Base-by-base conservation (phyloP, 768 basidiomycete species). In the Pholiota conissans region DNA sequence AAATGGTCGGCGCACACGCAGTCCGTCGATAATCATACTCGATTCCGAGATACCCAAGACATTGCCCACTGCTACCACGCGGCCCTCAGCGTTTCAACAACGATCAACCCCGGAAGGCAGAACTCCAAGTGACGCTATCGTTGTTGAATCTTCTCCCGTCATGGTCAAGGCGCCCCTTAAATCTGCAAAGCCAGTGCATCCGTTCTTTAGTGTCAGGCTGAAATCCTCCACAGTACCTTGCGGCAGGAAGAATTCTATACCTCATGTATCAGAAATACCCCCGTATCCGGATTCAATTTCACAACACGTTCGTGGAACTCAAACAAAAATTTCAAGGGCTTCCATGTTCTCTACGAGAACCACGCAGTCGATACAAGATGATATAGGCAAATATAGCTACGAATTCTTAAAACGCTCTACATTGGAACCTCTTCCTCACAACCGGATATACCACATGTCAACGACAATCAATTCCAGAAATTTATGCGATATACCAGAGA, bases 291-390 rank as follows among this genome's bases (percentile, higher is more conserved):
- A 74, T 61, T 63, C 63, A 46, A 70, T 73, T 22, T 74, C 72
- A 14, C 87, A 88, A 65, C 89, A 90, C 71, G 77, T 87, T 61
- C 83, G 79, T 61, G 87, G 86, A 32, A 68, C 73, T 16, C 86
- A 88, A 65, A 78, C 70, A 49, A 26, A 32, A 14, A 48, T 51
- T 35, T 50, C 52, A 29, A 47, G 32, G 50, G 29, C 37, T 29
- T 42, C 50, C 11, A 59, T 39, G 20, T 26, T 35, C n/a, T 18
- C 56, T 9, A 32, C 40, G 16, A 20, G 24, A 13, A 39, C 42
- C 3, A 30, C 50, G 10, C n/a, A 40, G 24, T 22, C 48, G 20
- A 49, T 22, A 22, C 20, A 49, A 28, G 24, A 49, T 28, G 27
- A 27, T 24, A 30, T 50, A 29, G 56, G 22, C 10, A 35, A 22